phyloP scores from a whole-genome alignment of 768 basidiomycete species.

The Phallus indusiatus region DNA sequence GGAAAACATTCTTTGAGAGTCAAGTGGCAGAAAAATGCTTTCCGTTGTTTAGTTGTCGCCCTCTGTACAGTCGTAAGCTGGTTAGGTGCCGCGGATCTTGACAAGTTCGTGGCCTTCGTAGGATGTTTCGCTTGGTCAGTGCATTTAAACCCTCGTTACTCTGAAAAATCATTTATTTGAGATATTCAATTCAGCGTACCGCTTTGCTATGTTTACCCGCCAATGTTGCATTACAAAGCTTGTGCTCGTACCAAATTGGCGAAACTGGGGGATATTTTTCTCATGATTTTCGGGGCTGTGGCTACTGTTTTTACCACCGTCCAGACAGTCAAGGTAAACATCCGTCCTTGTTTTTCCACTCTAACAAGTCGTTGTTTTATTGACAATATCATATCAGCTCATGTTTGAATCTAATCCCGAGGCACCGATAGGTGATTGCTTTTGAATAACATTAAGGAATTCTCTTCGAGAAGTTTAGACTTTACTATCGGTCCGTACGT shows the following conservation, averaged over 20 bases:
- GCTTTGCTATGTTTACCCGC: conserved; percentile 88
- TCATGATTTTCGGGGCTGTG: conserved; percentile 66
- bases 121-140: conserved; percentile 90
- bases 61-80: conserved; percentile 76
- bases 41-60: conserved; percentile 66
- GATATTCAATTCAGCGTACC: conserved; percentile 54
- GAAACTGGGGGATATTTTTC: conserved; percentile 57
- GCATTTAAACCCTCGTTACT: conserved; percentile 6
- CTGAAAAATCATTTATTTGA: conserved; percentile 7
- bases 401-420: conserved; percentile 30
- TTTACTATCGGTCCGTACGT: background rate
- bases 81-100: conserved; percentile 78
- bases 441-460: background rate
- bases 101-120: conserved; percentile 91
- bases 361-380: background rate
- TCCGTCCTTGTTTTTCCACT: background rate
- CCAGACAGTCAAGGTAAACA: conserved; percentile 63
- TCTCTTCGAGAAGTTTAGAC: background rate
- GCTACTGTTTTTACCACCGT: conserved; percentile 72
- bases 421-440: background rate
- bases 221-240: conserved; percentile 87
- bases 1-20: conserved; percentile 74
- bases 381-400: conserved; percentile 30
- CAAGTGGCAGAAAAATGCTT: conserved; percentile 96
- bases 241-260: conserved; percentile 60